phyloP scores from a whole-genome alignment of 202 grass and related monocot species.

The Schoenoplectus tabernaemontani region DNA sequence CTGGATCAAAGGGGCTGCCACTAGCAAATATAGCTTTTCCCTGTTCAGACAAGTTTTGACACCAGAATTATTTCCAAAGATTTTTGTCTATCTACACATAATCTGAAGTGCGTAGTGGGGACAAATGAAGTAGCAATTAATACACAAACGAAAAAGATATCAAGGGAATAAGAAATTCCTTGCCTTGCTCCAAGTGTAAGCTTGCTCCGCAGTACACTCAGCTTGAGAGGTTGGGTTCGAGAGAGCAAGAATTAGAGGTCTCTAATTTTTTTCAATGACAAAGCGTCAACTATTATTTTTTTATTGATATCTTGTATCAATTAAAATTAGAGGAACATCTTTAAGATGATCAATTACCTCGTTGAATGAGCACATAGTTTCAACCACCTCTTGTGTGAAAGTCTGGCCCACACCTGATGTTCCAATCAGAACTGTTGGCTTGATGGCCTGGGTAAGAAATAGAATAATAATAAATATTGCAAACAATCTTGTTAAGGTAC shows the following conservation, averaged over 20 bases:
- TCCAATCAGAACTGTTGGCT: constrained; percentile 85
- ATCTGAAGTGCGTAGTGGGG: neutral
- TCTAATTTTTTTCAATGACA: constrained; percentile 30
- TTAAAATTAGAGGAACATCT: constrained; percentile 5
- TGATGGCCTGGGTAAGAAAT: constrained; percentile 48
- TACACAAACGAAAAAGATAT: neutral
- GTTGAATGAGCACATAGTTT: constrained; percentile 74
- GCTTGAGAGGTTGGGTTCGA: constrained; percentile 81
- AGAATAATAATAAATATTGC: constrained; percentile 9
- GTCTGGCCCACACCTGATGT: constrained; percentile 92
- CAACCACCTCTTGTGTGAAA: constrained; percentile 87
- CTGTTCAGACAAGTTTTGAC: constrained; percentile 28
- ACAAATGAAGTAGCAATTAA: neutral
- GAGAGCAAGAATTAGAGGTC: constrained; percentile 56
- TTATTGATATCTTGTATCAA: neutral
- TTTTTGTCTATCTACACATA: neutral
- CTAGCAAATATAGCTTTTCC: constrained; percentile 68
- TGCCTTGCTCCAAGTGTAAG: constrained; percentile 96
- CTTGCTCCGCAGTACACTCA: constrained; percentile 91
- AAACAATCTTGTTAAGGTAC: neutral
- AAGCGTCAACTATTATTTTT: neutral
- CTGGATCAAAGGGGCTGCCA: constrained; percentile 75
- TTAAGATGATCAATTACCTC: constrained; percentile 38
- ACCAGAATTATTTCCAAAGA: neutral
- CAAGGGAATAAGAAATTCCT: constrained; percentile 6